These are phyloP conservation scores for Boletales sp. DNA, from an alignment of 768 basidiomycete genomes.

Conservation along the genomic window DNA sequence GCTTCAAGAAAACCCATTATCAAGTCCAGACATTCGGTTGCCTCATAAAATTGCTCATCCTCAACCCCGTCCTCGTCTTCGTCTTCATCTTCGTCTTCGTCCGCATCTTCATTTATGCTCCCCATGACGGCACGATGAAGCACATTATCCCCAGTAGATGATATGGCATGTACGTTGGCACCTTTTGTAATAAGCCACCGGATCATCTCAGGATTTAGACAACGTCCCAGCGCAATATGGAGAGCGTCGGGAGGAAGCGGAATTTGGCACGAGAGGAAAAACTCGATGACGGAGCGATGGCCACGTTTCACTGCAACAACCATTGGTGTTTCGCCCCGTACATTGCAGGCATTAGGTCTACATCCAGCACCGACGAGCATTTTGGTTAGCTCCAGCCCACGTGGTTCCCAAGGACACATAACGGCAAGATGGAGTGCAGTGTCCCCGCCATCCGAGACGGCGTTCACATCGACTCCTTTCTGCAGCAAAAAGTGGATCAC, in stretches of 20 bases:
- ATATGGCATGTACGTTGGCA: not conserved
- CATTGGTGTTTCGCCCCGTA: no score
- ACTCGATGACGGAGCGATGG: no score
- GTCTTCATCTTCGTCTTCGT: no score
- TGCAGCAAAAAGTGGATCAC: slow-evolving; percentile 3
- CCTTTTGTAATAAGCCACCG: not conserved
- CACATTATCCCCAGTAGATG: not conserved
- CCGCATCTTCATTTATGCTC: no score
- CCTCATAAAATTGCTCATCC: not conserved
- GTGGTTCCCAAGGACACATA: not conserved
- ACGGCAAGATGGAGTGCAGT: not conserved
- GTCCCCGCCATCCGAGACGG: not conserved
- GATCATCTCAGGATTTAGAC: not conserved
- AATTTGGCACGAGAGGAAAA: no score
- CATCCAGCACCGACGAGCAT: slow-evolving; percentile 6
- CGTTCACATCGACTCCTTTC: not conserved
- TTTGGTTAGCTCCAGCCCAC: not conserved
- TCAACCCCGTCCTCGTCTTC: not conserved
- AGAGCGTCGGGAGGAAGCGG: not conserved
- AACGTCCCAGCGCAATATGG: not conserved
- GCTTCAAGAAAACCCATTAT: not conserved
- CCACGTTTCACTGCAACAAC: no score
- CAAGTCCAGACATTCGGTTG: not conserved
- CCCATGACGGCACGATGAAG: not conserved
- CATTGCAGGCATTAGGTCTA: no score